A percentile compares a stretch with the other conserved stretches of the same genome.
Conservation (phyloP, 441 rosid genomes). For the Populus hybrid region DNA sequence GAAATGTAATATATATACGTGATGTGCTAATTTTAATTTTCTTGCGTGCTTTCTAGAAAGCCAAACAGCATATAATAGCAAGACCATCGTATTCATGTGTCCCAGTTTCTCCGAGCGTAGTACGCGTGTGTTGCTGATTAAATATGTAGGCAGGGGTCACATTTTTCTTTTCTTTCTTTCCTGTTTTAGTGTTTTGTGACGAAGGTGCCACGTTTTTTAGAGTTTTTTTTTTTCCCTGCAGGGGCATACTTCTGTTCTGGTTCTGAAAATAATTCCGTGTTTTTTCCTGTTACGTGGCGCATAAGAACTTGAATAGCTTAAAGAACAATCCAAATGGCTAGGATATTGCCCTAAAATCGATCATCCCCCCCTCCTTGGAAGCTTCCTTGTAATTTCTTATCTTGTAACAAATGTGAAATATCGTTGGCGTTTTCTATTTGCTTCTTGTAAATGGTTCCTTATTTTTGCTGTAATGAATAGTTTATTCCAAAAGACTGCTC, state of each 20-base stretch:
- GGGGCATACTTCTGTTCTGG: not conserved
- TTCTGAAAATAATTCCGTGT: no score
- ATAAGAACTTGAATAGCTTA: not conserved
- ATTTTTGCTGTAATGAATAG: not conserved
- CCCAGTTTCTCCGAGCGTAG: not conserved
- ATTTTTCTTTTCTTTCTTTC: not conserved
- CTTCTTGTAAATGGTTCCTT: not conserved
- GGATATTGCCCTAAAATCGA: not conserved
- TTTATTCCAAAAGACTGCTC: not conserved
- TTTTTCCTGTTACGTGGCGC: not conserved
- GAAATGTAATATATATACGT: not conserved
- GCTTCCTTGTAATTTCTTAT: not conserved
- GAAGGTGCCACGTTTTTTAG: not conserved
- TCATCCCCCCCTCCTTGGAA: not conserved
- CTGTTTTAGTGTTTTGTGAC: not conserved
- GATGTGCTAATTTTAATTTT: not conserved
- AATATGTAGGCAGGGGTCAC: not conserved
- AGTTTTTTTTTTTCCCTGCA: not conserved
- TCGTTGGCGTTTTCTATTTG: not conserved
- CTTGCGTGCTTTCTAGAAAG: not conserved
- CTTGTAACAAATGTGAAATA: not conserved
- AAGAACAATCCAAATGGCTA: not conserved
- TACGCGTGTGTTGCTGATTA: not conserved
- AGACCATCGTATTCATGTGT: not conserved
- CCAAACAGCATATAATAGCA: not conserved